phyloP scores from a whole-genome alignment of 2,329 filamentous ascomycete genomes.

The Fusarium devonianum region DNA sequence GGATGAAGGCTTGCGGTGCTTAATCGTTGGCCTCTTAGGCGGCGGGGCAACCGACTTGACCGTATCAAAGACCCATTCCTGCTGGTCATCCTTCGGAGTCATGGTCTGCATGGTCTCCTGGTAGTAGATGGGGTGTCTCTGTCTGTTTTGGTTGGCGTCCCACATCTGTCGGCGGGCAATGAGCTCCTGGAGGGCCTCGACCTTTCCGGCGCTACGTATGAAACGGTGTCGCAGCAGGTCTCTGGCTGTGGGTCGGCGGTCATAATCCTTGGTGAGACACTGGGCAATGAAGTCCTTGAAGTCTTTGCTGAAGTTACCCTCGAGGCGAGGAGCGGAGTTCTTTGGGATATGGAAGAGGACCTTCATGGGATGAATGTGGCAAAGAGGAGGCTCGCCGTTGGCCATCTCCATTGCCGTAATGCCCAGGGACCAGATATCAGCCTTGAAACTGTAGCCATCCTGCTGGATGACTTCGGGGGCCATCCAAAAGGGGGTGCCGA shows the following conservation, averaged over 20 bases:
- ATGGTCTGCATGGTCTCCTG: conserved; percentile 87
- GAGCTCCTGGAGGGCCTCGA: conserved; percentile 86
- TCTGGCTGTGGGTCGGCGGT: conserved; percentile 82
- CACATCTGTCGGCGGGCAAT: conserved; percentile 83
- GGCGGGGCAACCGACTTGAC: conserved; percentile 72
- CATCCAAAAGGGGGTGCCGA: conserved; percentile 98
- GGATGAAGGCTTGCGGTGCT: conserved; percentile 63
- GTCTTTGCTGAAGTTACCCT: conserved; percentile 85
- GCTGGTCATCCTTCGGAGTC: conserved; percentile 70
- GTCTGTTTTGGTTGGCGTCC: conserved; percentile 75
- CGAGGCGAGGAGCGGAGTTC: conserved; percentile 81
- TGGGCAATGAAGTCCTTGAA: conserved; percentile 94
- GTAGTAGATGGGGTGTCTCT: conserved; percentile 82
- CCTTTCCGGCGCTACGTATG: conserved; percentile 84
- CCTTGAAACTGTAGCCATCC: conserved; percentile 83
- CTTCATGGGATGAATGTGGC: conserved; percentile 90
- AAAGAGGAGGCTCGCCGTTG: conserved; percentile 86
- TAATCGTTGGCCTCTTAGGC: conserved; percentile 61
- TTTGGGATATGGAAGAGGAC: conserved; percentile 92
- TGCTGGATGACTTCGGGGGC: conserved; percentile 94
- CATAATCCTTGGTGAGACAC: conserved; percentile 91
- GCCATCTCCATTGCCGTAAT: conserved; percentile 93
- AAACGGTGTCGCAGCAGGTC: conserved; percentile 90
- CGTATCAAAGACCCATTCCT: conserved; percentile 96
- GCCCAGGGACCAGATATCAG: conserved; percentile 91